Percentiles rank a stretch among this genome's conserved stretches.
Conservation (phyloP, 164 flowering plant genomes). For the Vitis rotundifolia region DNA sequence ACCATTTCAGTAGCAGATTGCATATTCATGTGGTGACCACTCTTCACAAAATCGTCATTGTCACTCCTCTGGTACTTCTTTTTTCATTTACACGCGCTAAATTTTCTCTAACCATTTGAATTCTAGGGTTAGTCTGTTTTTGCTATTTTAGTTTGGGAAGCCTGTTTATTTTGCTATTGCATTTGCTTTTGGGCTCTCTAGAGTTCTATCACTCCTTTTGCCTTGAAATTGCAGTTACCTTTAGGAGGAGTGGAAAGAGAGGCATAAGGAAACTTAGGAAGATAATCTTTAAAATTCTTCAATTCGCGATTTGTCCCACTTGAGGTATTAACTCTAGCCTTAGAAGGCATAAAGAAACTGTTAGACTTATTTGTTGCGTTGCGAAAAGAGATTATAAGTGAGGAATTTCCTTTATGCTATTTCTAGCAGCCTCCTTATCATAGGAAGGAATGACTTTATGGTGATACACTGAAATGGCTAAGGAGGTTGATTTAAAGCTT, state of each 20-base stretch:
- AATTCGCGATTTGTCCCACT: conserved; percentile 75
- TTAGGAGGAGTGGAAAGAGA: conserved; percentile 96
- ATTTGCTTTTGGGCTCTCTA: too few relatives aligned
- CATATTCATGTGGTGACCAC: too few relatives aligned
- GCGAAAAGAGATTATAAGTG: not conserved
- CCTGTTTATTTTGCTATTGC: too few relatives aligned
- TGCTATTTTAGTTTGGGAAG: too few relatives aligned
- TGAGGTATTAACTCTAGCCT: conserved; percentile 54
- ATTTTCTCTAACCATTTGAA: too few relatives aligned
- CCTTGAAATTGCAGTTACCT: conserved; percentile 59
- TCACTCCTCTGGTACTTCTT: too few relatives aligned
- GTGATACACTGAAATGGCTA: not conserved
- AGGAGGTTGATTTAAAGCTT: not conserved
- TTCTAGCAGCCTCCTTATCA: not conserved
- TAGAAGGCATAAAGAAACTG: not conserved
- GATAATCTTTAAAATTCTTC: conserved; percentile 52
- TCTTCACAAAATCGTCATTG: too few relatives aligned
- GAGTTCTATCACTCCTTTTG: not conserved
- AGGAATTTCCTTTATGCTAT: not conserved
- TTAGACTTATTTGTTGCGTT: too few relatives aligned
- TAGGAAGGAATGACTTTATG: not conserved
- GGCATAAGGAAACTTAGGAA: conserved; percentile 58
- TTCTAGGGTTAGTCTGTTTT: too few relatives aligned
- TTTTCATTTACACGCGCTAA: too few relatives aligned
- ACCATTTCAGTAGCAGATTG: too few relatives aligned